Evolutionary conservation across 169 alveolate genomes (phyloP).

Genomic region (Haemoproteus tartakovskyi): DNA sequence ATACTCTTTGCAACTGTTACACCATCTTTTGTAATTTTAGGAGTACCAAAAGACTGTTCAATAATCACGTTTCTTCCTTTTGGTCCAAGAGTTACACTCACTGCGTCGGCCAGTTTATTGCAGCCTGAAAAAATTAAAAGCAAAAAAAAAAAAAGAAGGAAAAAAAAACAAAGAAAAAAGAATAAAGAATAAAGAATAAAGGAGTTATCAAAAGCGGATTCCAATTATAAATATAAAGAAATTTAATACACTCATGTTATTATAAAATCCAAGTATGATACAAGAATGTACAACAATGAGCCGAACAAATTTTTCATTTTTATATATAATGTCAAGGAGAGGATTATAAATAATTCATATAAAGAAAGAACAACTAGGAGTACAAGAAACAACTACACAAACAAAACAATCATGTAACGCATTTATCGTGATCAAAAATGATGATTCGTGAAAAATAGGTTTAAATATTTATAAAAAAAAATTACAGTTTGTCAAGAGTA

Average conservation of each 20-base stretch:
- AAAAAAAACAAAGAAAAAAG: not conserved
- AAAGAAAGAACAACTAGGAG: no score
- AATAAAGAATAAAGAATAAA: no score
- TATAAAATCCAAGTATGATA: no score
- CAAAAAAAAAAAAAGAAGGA: not conserved
- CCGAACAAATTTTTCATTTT: no score
- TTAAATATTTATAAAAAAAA: no score
- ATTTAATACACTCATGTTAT: no score
- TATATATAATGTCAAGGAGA: no score
- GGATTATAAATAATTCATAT: no score
- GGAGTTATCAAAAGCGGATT: not conserved
- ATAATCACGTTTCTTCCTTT: constrained; percentile 98
- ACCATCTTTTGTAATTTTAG: constrained; percentile 99
- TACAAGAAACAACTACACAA: not conserved
- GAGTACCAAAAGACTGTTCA: constrained; percentile 92
- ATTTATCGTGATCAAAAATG: no score
- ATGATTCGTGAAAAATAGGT: no score
- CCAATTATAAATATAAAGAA: not conserved
- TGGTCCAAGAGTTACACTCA: constrained; percentile 98
- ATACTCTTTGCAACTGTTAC: constrained; percentile 99
- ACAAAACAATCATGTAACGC: not conserved
- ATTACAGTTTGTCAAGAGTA: no score
- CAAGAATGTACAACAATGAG: no score
- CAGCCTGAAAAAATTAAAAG: constrained; percentile 74
- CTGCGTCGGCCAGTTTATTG: constrained; percentile 97